Evolutionary conservation across 73 alveolate genomes (phyloP).

Genomic region (Tetrahymena malaccensis): DNA sequence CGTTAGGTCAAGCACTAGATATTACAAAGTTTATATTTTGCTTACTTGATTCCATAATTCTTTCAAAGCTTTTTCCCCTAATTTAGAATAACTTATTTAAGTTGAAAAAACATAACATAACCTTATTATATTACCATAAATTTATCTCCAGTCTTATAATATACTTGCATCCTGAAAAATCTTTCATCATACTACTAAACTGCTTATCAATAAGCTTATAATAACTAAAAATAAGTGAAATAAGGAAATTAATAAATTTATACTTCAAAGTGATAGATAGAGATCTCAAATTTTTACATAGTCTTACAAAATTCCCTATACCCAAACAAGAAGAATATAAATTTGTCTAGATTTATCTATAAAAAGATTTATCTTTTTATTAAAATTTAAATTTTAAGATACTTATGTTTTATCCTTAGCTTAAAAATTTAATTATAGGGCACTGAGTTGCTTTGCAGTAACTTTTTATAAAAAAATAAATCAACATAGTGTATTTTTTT

Average conservation of each 20-base stretch:
- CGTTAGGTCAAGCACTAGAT: background rate
- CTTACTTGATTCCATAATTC: background rate
- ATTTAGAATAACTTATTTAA: background rate
- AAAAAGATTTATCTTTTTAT: background rate
- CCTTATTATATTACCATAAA: no score
- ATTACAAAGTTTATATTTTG: no score
- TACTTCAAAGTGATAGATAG: background rate
- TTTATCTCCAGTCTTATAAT: background rate
- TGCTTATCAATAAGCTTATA: background rate
- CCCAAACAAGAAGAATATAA: background rate
- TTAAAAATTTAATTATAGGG: no score
- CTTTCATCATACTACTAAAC: background rate
- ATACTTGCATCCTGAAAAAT: background rate
- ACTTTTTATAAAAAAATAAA: no score
- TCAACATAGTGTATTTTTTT: no score
- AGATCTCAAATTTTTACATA: background rate
- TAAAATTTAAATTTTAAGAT: no score
- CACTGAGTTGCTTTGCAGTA: no score
- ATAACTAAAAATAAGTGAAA: background rate
- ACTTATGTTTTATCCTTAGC: background rate
- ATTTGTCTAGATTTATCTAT: background rate
- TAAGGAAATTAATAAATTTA: background rate
- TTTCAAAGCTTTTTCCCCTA: background rate
- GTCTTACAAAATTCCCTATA: background rate
- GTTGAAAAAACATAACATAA: no score